Evolutionary conservation across 1,284 basidiomycete genomes (phyloP).

Genomic region (Heterobasidion occidentale): DNA sequence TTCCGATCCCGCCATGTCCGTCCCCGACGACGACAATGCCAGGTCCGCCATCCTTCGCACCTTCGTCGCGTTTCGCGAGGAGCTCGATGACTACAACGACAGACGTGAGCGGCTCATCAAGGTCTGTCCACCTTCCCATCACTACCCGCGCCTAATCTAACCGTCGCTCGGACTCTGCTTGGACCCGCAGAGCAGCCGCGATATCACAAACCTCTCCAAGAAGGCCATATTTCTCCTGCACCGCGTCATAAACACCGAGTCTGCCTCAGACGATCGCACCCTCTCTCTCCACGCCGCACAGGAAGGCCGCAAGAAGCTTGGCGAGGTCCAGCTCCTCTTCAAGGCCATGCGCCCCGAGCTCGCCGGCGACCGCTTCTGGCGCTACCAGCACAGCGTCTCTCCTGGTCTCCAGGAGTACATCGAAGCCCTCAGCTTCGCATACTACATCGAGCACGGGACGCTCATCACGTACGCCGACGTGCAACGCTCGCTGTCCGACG

Average conservation of each 20-base stretch:
- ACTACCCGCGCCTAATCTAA: constrained; percentile 2
- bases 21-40: not conserved
- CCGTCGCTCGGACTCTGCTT: constrained; percentile 5
- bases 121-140: constrained; percentile 27
- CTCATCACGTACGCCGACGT: constrained; percentile 70
- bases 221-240: constrained; percentile 93
- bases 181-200: constrained; percentile 56
- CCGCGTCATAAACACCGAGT: constrained; percentile 52
- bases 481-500: constrained; percentile 53
- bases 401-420: constrained; percentile 87
- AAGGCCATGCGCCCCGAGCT: constrained; percentile 59
- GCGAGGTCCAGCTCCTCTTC: constrained; percentile 65
- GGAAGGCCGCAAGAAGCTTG: constrained; percentile 60
- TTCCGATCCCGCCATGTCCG: not conserved
- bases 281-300: constrained; percentile 36
- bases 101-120: constrained; percentile 80
- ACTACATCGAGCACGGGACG: constrained; percentile 72
- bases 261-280: constrained; percentile 25
- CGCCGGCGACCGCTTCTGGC: constrained; percentile 70
- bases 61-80: constrained; percentile 57
- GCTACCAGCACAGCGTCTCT: constrained; percentile 70
- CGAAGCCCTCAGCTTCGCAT: constrained; percentile 84
- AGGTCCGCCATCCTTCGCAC: constrained; percentile 8
- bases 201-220: constrained; percentile 90
- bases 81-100: constrained; percentile 72